phyloP scores from a whole-genome alignment of 768 basidiomycete species.

The Tremella fuciformis region DNA sequence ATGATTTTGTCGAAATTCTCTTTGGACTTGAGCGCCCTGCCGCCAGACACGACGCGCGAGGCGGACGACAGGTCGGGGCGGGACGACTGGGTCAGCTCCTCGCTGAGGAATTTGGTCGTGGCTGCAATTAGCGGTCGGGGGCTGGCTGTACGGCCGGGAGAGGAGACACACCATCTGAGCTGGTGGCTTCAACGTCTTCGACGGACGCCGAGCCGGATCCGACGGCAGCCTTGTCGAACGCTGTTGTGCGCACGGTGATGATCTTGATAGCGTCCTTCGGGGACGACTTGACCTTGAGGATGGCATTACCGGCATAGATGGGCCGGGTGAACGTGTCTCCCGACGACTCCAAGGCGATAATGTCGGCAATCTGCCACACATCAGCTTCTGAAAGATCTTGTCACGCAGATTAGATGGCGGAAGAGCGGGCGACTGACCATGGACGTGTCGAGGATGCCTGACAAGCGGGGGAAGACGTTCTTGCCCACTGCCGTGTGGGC shows the following conservation, averaged over 20 bases:
- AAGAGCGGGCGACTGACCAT: constrained; percentile 53
- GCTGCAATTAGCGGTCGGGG: constrained; percentile 29
- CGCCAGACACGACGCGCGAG: constrained; percentile 85
- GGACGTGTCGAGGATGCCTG: constrained; percentile 81
- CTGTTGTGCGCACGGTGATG: constrained; percentile 89
- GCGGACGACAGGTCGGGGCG: constrained; percentile 89
- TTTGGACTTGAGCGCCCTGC: constrained; percentile 88
- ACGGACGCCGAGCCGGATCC: constrained; percentile 58
- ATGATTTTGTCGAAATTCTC: constrained; percentile 84
- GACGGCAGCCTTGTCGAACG: constrained; percentile 68
- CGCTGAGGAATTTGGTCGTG: constrained; percentile 53
- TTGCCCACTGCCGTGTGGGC: constrained; percentile 90
- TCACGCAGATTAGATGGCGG: neutral
- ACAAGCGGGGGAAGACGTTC: constrained; percentile 86
- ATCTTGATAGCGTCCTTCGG: constrained; percentile 80
- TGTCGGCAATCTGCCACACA: constrained; percentile 66
- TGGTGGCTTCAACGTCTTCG: constrained; percentile 60
- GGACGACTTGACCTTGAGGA: constrained; percentile 77
- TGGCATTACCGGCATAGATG: constrained; percentile 97
- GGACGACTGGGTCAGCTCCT: constrained; percentile 77
- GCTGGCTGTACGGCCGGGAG: neutral
- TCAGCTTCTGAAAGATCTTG: neutral
- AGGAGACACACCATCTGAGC: constrained; percentile 49
- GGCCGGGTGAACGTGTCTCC: constrained; percentile 81
- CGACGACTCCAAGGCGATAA: constrained; percentile 69